Evolutionary conservation across 495 filamentous ascomycete genomes (phyloP).

Genomic region (Mycothermus thermophilus): DNA sequence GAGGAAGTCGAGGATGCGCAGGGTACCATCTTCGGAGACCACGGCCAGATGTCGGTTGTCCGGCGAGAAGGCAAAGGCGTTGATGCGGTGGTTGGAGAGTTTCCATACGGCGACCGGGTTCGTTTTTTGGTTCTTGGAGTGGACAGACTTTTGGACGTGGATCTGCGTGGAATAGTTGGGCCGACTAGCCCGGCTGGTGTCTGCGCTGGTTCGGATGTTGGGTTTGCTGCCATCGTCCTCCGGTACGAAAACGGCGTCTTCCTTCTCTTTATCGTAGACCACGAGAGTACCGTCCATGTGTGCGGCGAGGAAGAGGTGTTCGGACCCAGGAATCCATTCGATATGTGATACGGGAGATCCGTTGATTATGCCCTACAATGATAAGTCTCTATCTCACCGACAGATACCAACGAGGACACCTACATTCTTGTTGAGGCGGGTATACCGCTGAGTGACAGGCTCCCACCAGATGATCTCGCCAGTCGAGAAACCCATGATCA

Average conservation of each 20-base stretch:
- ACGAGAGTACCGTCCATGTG: conserved; percentile 90
- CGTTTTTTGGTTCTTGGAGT: conserved; percentile 80
- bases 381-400: conserved; percentile 5
- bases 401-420: conserved; percentile 8
- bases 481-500: conserved; percentile 89
- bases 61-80: conserved; percentile 78
- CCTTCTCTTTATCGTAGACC: conserved; percentile 97
- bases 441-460: conserved; percentile 90
- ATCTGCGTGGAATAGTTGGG: conserved; percentile 26
- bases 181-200: conserved; percentile 15
- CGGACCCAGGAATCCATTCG: conserved; percentile 86
- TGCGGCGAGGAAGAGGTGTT: conserved; percentile 81
- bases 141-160: conserved; percentile 71
- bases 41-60: conserved; percentile 78
- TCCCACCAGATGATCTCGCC: conserved; percentile 99
- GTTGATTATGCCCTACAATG: conserved; percentile 62
- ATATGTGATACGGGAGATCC: conserved; percentile 72
- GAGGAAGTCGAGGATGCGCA: conserved; percentile 82
- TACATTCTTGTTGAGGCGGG: conserved; percentile 89
- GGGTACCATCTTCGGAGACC: conserved; percentile 78
- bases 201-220: conserved; percentile 15
- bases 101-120: conserved; percentile 91
- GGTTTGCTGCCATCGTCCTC: conserved; percentile 26
- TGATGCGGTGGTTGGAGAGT: conserved; percentile 74
- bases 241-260: conserved; percentile 53